These are phyloP conservation scores for Pichia inconspicua DNA, from an alignment of 1,139 yeast genomes.

Conservation along the genomic window DNA sequence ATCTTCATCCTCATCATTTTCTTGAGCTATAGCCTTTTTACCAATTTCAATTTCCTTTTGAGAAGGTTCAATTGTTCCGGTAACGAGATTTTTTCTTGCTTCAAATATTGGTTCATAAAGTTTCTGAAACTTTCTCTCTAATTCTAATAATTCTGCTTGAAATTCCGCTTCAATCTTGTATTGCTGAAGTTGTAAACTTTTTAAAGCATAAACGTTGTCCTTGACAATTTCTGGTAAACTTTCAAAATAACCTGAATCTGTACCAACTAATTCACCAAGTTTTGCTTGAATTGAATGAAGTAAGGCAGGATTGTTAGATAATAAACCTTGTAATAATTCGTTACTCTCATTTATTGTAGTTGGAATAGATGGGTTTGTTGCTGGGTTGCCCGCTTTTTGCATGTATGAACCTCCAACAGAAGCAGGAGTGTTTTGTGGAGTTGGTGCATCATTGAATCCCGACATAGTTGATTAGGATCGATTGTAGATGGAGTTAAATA, in stretches of 20 bases:
- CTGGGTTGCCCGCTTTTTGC: conserved; percentile 29
- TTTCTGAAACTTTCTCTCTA: conserved; percentile 73
- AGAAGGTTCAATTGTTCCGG: conserved; percentile 72
- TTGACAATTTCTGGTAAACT: conserved; percentile 68
- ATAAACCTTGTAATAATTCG: conserved; percentile 28
- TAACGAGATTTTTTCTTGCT: conserved; percentile 64
- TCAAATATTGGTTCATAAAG: conserved; percentile 73
- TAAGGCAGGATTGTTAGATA: conserved; percentile 61
- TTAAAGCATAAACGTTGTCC: conserved; percentile 73
- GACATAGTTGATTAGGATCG: conserved; percentile 1
- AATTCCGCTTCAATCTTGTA: conserved; percentile 82
- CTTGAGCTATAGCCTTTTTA: conserved; percentile 36
- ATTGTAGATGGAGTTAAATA: not conserved
- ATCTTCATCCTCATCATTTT: conserved; percentile 33
- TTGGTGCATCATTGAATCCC: conserved; percentile 79
- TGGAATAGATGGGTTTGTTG: conserved; percentile 56
- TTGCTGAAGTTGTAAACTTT: conserved; percentile 76
- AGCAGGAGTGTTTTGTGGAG: conserved; percentile 98
- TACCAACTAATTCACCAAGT: conserved; percentile 76
- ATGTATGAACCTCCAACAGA: conserved; percentile 73
- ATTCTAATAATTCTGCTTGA: conserved; percentile 78
- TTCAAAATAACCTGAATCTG: conserved; percentile 79
- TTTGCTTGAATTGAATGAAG: conserved; percentile 87
- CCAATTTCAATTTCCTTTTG: conserved; percentile 74
- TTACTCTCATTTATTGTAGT: conserved; percentile 65